Base-by-base conservation (phyloP, 2,329 filamentous ascomycete species). In the Monosporascus sp. region DNA sequence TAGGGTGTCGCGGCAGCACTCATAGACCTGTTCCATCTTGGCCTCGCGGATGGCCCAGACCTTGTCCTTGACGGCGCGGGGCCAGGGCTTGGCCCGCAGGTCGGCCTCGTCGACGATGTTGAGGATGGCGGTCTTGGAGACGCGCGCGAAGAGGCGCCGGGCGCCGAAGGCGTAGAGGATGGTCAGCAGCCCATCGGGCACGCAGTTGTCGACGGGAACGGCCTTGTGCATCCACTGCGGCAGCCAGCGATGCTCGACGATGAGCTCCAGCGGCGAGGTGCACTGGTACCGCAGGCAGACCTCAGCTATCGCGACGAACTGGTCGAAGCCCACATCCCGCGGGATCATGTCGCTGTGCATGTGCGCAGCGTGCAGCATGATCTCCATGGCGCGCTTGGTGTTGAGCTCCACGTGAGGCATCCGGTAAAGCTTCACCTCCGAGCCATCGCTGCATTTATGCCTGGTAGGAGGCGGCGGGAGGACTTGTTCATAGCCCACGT, bases 121-220 rank as follows among this genome's bases (percentile, higher is more conserved):
- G 14, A 81, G 54, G 3, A 81, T 74, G 0, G 72, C 73, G 2
- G 70, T 74, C 61, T 80, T 79, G 6, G 77, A 76, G 67, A 77
- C 72, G 45, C 75, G 68, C 0, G 72, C 73, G 50, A 82, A 82
- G 3, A 81, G 68, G 18, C 73, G 65, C 9, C 75, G 67, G 17
- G 75, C 60, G 3, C 79, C 78, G 62, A 81, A 82, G 0, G 74
- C 75, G 57, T 79, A 82, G 57, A 75, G 77, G 47, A 82, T 79
- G 17, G 80, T 65, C 48, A 82, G 60, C 1, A 80, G 69, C 0
- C 75, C 79, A 43, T 77, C 76, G 0, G 76, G 71, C 69, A 77
- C 75, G 43, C 75, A 71, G n/a, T 78, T 74, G 1, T 1, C 24
- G 22, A 6, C 24, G 43, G 20, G 24, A 3, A 22, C 20, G 2